Percentiles rank a stretch among this genome's conserved stretches.
These are phyloP conservation scores for Gloeopeniophorella convolvens DNA, from an alignment of 768 basidiomycete species.

Conservation along the genomic window DNA sequence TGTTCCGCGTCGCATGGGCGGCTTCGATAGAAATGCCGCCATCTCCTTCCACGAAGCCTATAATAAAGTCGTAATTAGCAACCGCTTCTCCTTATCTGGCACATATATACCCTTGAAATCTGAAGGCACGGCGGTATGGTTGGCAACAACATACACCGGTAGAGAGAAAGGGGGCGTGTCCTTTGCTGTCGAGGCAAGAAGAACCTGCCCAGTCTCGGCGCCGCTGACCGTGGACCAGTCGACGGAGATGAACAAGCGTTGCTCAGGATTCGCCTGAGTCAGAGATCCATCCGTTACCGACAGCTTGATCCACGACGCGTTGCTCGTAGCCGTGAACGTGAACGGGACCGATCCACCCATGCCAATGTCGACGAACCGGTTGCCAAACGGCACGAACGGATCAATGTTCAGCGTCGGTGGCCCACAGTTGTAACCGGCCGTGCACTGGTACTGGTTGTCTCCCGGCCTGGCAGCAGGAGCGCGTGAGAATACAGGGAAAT, in stretches of 20 bases:
- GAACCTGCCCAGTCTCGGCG: slow-evolving; percentile 36
- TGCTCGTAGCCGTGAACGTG: slow-evolving; percentile 44
- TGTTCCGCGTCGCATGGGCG: slow-evolving; percentile 45
- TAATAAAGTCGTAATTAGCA: background rate
- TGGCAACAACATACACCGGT: slow-evolving; percentile 27
- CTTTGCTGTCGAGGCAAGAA: slow-evolving; percentile 40
- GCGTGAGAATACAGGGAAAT: background rate
- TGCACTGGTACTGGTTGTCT: slow-evolving; percentile 57
- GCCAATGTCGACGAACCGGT: slow-evolving; percentile 55
- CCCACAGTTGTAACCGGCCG: slow-evolving; percentile 39
- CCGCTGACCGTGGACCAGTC: slow-evolving; percentile 47
- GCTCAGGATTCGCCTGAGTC: slow-evolving; percentile 40
- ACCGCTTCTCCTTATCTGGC: background rate
- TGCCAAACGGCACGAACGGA: slow-evolving; percentile 46
- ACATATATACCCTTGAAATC: slow-evolving; percentile 42
- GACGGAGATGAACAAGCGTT: slow-evolving; percentile 48
- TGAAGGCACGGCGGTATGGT: slow-evolving; percentile 31
- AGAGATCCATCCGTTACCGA: slow-evolving; percentile 44
- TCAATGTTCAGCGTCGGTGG: slow-evolving; percentile 47
- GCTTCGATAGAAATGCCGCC: slow-evolving; percentile 64
- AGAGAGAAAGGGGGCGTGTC: slow-evolving; percentile 32
- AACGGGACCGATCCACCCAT: slow-evolving; percentile 54
- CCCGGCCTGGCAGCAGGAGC: slow-evolving; percentile 46
- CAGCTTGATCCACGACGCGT: slow-evolving; percentile 48
- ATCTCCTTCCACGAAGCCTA: slow-evolving; percentile 56